A percentile compares a stretch with the other conserved stretches of the same genome.
Evolutionary conservation across 1,284 basidiomycete species (phyloP).

Genomic region (Cystobasidium pallidum): DNA sequence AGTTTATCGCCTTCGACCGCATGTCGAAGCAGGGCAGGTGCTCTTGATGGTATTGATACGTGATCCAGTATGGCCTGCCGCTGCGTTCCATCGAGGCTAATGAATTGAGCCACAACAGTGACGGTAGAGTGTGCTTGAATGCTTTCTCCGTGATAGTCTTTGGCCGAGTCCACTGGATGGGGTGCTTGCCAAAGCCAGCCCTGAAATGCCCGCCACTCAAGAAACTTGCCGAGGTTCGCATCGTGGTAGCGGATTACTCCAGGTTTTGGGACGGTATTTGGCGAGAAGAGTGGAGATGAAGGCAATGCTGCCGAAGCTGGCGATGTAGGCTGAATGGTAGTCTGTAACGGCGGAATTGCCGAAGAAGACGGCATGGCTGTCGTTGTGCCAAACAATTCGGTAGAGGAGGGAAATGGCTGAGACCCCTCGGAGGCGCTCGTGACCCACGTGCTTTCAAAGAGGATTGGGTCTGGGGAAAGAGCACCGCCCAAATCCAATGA

Average conservation of each 20-base stretch:
- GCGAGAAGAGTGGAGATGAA: slow-evolving; percentile 4
- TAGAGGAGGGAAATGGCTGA: neutral
- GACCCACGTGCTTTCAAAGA: neutral
- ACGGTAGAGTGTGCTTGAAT: slow-evolving; percentile 7
- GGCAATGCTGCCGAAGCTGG: slow-evolving; percentile 1
- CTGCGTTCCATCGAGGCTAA: slow-evolving; percentile 16
- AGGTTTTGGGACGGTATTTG: neutral
- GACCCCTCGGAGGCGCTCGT: neutral
- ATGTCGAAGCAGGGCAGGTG: slow-evolving; percentile 17
- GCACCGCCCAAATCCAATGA: neutral
- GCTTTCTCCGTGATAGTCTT: slow-evolving; percentile 8
- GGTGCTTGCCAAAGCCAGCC: slow-evolving; percentile 37
- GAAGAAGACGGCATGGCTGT: neutral
- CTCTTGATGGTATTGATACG: slow-evolving; percentile 1
- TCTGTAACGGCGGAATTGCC: neutral
- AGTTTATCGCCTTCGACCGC: slow-evolving; percentile 32
- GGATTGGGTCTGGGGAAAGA: slow-evolving; percentile 11
- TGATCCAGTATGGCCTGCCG: slow-evolving; percentile 23
- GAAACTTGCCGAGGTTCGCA: neutral
- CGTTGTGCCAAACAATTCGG: neutral
- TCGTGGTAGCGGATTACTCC: slow-evolving; percentile 29
- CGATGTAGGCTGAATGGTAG: neutral
- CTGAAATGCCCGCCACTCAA: slow-evolving; percentile 34
- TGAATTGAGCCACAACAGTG: slow-evolving; percentile 16
- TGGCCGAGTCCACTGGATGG: neutral